Percentiles rank a stretch among this genome's conserved stretches.
Conservation (phyloP, 805 yeast genomes). For the Candida hispaniensis region DNA sequence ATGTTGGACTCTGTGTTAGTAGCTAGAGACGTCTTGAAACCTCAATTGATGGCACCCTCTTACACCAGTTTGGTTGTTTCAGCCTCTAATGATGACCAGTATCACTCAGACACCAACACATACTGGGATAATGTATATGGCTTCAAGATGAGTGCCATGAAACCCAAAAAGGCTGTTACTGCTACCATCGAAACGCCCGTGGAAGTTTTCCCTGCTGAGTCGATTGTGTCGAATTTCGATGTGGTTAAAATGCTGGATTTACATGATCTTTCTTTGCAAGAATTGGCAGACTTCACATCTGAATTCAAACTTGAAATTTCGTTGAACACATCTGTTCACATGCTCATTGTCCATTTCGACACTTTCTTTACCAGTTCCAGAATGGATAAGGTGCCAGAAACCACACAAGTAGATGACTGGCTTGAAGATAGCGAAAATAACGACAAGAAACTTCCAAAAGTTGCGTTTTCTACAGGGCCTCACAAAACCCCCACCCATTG, state of each 20-base stretch:
- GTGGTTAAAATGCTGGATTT: constrained; percentile 74
- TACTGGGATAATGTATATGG: constrained; percentile 98
- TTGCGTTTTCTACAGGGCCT: constrained; percentile 87
- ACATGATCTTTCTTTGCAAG: constrained; percentile 75
- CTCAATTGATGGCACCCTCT: constrained; percentile 91
- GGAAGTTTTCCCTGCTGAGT: constrained; percentile 72
- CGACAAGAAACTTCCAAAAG: too few relatives aligned
- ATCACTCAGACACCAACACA: constrained; percentile 79
- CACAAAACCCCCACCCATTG: constrained; percentile 92
- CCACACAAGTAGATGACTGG: constrained; percentile 32
- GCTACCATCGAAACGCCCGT: constrained; percentile 92
- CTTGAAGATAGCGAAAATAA: constrained; percentile 37
- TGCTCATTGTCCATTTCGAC: constrained; percentile 90
- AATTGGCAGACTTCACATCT: constrained; percentile 62
- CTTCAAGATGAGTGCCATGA: constrained; percentile 81
- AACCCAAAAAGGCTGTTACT: constrained; percentile 73
- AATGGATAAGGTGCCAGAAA: constrained; percentile 20
- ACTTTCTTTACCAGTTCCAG: constrained; percentile 56
- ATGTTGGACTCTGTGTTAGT: constrained; percentile 93
- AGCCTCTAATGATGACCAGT: constrained; percentile 84
- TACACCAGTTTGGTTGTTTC: constrained; percentile 82
- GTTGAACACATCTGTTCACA: constrained; percentile 75
- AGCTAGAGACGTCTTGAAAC: constrained; percentile 85
- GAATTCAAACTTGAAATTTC: constrained; percentile 60
- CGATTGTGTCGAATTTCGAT: constrained; percentile 60